A percentile compares a stretch with the other conserved stretches of the same genome.
Conservation (phyloP, 176 grass and related monocot genomes). For the Rhynchospora tenuis region DNA sequence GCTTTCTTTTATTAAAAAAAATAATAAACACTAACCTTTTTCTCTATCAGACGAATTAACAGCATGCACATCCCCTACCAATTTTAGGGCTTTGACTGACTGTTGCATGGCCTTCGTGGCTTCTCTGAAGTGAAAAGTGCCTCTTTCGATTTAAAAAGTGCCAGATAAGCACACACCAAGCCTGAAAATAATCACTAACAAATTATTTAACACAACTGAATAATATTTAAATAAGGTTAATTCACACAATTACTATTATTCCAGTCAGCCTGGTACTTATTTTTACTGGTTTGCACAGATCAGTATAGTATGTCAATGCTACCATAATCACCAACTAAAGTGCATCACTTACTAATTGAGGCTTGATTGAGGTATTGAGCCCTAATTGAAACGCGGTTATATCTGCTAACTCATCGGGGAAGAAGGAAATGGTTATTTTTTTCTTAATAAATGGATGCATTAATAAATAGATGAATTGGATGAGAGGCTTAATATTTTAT, state of each 20-base stretch:
- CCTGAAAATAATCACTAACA: slow-evolving; percentile 37
- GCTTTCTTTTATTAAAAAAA: background rate
- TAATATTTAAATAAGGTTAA: background rate
- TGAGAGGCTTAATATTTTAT: too few species aligned
- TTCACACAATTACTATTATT: background rate
- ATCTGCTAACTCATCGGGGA: background rate
- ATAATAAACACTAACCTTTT: slow-evolving; percentile 41
- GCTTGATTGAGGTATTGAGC: background rate
- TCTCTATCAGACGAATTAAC: slow-evolving; percentile 85
- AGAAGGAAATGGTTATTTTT: background rate
- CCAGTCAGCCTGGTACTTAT: background rate
- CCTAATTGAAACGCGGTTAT: background rate
- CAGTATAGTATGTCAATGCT: background rate
- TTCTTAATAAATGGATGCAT: too few species aligned
- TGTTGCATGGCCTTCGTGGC: slow-evolving; percentile 96
- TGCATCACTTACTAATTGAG: background rate
- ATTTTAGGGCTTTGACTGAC: slow-evolving; percentile 94
- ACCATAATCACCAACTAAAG: background rate
- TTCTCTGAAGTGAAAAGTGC: slow-evolving; percentile 86
- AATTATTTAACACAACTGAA: background rate
- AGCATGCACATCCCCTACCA: slow-evolving; percentile 95
- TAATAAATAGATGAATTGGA: too few species aligned
- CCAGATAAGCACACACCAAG: slow-evolving; percentile 78
- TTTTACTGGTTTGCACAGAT: background rate
- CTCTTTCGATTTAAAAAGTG: slow-evolving; percentile 88